Evolutionary conservation across 208 protist species (phyloP).

Genomic region (Tritrichomonas foetus): DNA sequence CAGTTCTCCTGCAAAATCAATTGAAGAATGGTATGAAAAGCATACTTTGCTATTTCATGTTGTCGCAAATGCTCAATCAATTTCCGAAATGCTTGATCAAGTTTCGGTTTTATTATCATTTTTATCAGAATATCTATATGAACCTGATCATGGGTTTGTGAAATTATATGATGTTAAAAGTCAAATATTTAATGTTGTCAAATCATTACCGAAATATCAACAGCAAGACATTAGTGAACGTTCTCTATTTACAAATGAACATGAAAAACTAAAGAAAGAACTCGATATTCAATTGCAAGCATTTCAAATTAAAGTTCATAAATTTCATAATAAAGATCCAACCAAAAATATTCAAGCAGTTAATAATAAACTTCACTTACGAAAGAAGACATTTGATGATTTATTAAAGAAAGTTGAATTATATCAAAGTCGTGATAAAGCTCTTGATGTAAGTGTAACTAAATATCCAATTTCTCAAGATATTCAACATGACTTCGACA

Average conservation of each 20-base stretch:
- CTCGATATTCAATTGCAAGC: too few species aligned
- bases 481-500: neutral
- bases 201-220: too few species aligned
- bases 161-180: neutral
- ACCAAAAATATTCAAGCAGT: neutral
- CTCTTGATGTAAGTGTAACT: neutral
- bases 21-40: conserved; percentile 26
- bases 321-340: too few species aligned
- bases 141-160: neutral
- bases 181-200: neutral
- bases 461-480: neutral
- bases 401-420: neutral
- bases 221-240: too few species aligned
- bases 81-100: neutral
- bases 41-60: neutral
- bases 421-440: neutral
- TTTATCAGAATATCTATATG: neutral
- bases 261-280: too few species aligned
- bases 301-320: too few species aligned
- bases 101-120: neutral
- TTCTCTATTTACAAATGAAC: too few species aligned
- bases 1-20: neutral
- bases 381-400: neutral
- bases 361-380: neutral
- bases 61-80: neutral